Base-by-base conservation (phyloP, 2,329 filamentous ascomycete genomes). In the Chrysoporthe deuterocubensis region DNA sequence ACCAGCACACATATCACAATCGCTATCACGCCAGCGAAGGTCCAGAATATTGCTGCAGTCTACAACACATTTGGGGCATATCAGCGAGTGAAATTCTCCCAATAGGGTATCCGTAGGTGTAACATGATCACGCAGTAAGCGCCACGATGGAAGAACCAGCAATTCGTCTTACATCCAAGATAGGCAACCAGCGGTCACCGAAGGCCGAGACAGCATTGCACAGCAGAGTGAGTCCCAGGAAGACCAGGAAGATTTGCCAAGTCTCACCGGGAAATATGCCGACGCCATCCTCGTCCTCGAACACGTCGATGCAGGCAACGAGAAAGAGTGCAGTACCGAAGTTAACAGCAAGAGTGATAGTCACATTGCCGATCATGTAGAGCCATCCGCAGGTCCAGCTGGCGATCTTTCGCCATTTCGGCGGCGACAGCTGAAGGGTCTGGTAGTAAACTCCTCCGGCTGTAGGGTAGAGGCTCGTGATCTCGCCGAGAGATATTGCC, bases 281-380 rank as follows among this genome's bases (percentile, higher is more conserved):
- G 13, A 78, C 76, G 56, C 81, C 84, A 6, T 79, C 76, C 46
- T 78, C 76, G 2, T 77, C 77, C 66, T 85, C 79, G 68, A 87
- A 88, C 46, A 88, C 83, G 67, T 87, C 86, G 76, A 88, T 75
- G 74, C 84, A 86, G 16, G 80, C 83, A 66, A 86, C 81, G 67
- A 87, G 78, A 76, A 88, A 85, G 71, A 93, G 87, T 0, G 89
- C 91, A 3, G 92, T 93, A 7, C 90, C 92, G 73, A 93, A 94
- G 81, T 92, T 92, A 75, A 93, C 91, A n/a, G 90, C 87, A n/a
- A 93, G 82, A 0, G 91, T 93, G 72, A 94, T 94, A 72, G 90
- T 93, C 77, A 93, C 90, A 79, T 94, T 94, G 68, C 92, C 92
- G 63, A 93, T 88, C 21, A 92, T 86, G 75, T 92, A 94, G 32